Base-by-base conservation (phyloP, 1,284 basidiomycete species). In the Albatrellus sp. region DNA sequence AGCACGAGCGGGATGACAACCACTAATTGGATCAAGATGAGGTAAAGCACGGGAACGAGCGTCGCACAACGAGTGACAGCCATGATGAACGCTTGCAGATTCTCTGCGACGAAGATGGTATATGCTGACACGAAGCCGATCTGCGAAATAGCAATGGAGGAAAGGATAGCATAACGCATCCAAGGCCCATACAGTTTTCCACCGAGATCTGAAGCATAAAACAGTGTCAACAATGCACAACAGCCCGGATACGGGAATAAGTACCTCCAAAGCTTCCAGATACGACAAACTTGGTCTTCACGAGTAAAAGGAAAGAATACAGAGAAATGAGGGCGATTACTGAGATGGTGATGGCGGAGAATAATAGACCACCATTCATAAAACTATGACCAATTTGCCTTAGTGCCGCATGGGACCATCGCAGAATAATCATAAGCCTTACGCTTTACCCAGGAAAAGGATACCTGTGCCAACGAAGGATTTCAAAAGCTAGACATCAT, bases 381-480 rank as follows among this genome's bases (percentile, higher is more conserved):
- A 98, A 98, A 38, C 88, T 90, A 48, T 24, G 45, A 8, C n/a
- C 3, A 39, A 36, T 16, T 7, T 24, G 39, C 38, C 41, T 30
- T 34, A 16, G 17, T 38, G 17, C 12, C 37, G 17, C 19, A 7
- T 24, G 7, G 3, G 24, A 7, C 24, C 24, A 24, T 24, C 24
- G 14, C 14, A 38, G 24, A 29, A 40, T 40, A 13, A 40, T n/a
- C 14, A 13, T 12, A 33, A 31, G 7, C 68, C 81, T 57, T 59
- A 82, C 74, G 84, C 94, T 67, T 92, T 97, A 47, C 91, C 96
- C 42, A 98, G 75, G 69, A 98, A 98, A 20, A 98, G 64, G 10
- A 98, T 83, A 30, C 94, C 94, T 8, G 94, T 99, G 16, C 94
- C 94, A 42, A 99, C 83, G 57, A 99, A 98, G 0, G 90, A 85